Base-by-base conservation (phyloP, 768 basidiomycete genomes). In the Tephrocybe sp. region DNA sequence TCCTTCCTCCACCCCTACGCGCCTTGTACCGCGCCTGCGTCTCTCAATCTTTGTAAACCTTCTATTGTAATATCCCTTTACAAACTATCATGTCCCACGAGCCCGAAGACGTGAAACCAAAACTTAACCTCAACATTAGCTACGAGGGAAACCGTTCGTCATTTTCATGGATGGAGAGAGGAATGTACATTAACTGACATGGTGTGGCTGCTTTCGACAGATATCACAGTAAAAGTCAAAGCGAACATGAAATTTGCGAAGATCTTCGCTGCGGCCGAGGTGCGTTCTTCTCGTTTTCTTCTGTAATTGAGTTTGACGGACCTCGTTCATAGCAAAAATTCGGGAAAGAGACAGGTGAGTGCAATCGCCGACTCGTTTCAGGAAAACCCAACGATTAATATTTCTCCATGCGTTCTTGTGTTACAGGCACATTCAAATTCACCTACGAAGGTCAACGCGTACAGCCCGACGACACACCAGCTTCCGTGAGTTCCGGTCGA, bases 221-320 rank as follows among this genome's bases (percentile, higher is more conserved):
- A 75, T 8, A 80, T 85, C 25, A 84, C 80, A 4, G 78, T 88
- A 4, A 87, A 87, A 62, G 84, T 86, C 9, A 86, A 83, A 52
- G 52, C 73, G 1, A 79, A 77, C 28, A 87, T 79, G 73, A 69
- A 71, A n/a, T 85, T 87, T 56, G 63, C 68, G 31, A 87, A 86
- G 64, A 79, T 86, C 21, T 86, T 87, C 49, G 75, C 81, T 15
- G 84, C 83, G 13, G 80, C 82, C 1, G 82, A 85, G 74, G 86
- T 86, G 55, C 19, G 78, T 69, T 27, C 9, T 9, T 28, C 16
- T 35, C 22, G 16, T n/a, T 15, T 22, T 27, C 11, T 30, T 37
- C 32, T 19, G 42, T 27, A 36, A 46, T 44, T 41, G 12, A 52
- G 8, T 25, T 19, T 22, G 37, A 41, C 30, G 35, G 15, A 51